A percentile compares a stretch with the other conserved stretches of the same genome.
Evolutionary conservation across 768 basidiomycete genomes (phyloP).

Genomic region (Leccinum subgranulosum): DNA sequence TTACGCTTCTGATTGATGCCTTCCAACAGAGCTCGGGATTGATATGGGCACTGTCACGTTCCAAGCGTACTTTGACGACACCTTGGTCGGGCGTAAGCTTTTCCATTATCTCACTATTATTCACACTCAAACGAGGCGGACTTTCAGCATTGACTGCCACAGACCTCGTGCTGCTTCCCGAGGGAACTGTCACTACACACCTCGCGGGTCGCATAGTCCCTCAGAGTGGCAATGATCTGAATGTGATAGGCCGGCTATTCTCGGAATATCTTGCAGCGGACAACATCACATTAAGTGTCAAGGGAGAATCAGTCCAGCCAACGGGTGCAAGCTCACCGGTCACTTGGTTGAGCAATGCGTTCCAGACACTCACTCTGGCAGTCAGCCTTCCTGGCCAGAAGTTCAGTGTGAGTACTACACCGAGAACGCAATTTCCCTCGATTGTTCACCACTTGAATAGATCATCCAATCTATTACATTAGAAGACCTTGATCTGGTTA

Average conservation of each 20-base stretch:
- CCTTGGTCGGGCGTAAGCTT: conserved; percentile 57
- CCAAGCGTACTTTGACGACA: conserved; percentile 55
- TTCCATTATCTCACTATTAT: neutral
- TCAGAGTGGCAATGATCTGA: conserved; percentile 52
- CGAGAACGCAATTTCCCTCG: neutral
- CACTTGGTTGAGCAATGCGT: conserved; percentile 66
- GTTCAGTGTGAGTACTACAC: conserved; percentile 38
- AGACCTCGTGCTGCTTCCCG: conserved; percentile 48
- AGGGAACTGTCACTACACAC: conserved; percentile 46
- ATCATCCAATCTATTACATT: conserved; percentile 64
- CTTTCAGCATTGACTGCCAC: conserved; percentile 48
- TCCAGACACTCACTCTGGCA: conserved; percentile 58
- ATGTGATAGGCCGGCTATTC: conserved; percentile 59
- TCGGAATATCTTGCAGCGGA: conserved; percentile 60
- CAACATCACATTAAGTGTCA: conserved; percentile 58
- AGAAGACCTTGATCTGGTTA: conserved; percentile 51
- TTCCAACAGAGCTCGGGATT: conserved; percentile 58
- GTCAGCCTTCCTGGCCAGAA: conserved; percentile 63
- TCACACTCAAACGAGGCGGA: neutral
- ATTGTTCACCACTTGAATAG: conserved; percentile 24
- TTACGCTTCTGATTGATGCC: conserved; percentile 9
- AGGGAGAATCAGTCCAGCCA: conserved; percentile 61
- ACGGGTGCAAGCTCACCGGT: conserved; percentile 49
- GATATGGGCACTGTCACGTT: conserved; percentile 65
- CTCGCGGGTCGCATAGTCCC: conserved; percentile 65